Conservation (phyloP, 148 eudicot genomes). For the Beta vulgaris region DNA sequence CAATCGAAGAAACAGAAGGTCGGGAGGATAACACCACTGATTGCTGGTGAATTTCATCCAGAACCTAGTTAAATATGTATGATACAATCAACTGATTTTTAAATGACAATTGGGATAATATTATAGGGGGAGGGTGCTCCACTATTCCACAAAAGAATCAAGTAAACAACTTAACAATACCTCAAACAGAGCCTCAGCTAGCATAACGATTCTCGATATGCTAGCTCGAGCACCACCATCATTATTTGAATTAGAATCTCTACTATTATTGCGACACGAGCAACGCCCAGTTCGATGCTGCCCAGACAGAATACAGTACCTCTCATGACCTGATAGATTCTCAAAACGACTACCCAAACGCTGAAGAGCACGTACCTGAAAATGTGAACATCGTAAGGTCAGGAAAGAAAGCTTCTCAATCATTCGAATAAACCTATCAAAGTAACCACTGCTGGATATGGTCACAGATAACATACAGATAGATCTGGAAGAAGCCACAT, state of each 20-base stretch:
- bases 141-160: background rate
- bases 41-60: conserved; percentile 99
- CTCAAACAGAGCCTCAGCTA: conserved; percentile 99
- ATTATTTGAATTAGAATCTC: conserved; percentile 55
- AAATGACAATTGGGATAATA: background rate
- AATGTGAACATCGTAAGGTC: conserved; percentile 5
- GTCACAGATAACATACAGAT: background rate
- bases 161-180: conserved; percentile 38
- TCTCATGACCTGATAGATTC: conserved; percentile 81
- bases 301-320: conserved; percentile 87
- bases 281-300: conserved; percentile 89
- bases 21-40: conserved; percentile 77
- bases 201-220: conserved; percentile 95
- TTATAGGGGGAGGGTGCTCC: background rate
- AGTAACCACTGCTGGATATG: background rate
- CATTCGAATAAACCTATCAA: background rate
- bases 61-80: conserved; percentile 60
- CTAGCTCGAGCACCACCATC: conserved; percentile 80
- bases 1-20: conserved; percentile 78
- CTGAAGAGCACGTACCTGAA: conserved; percentile 92
- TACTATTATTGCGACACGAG: conserved; percentile 55
- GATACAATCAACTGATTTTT: conserved; percentile 37
- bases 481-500: background rate
- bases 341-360: conserved; percentile 89
- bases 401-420: background rate